phyloP scores from a whole-genome alignment of 2,329 filamentous ascomycete genomes.

The Ceratocystis papillata region DNA sequence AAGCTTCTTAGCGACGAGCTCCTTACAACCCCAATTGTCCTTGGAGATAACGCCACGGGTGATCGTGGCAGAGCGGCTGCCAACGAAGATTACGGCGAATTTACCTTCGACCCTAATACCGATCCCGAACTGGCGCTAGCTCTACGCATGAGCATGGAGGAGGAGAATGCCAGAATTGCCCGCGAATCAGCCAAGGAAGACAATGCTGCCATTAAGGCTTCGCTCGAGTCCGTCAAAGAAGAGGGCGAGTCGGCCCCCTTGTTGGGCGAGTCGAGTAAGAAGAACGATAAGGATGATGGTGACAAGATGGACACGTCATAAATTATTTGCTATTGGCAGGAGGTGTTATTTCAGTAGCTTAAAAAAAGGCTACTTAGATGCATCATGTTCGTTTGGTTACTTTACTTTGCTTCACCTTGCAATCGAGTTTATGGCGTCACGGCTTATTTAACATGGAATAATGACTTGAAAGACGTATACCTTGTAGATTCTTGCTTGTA shows the following conservation, averaged over 20 bases:
- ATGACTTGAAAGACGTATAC: background rate
- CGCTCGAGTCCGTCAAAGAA: slow-evolving; percentile 72
- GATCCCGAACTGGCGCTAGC: slow-evolving; percentile 92
- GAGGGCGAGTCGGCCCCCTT: slow-evolving; percentile 52
- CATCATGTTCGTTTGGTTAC: slow-evolving; percentile 12
- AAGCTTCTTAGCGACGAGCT: slow-evolving; percentile 90
- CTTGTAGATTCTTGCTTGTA: background rate
- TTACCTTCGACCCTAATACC: slow-evolving; percentile 69
- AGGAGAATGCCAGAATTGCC: slow-evolving; percentile 82
- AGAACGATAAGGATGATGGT: slow-evolving; percentile 40
- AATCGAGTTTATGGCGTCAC: slow-evolving; percentile 17
- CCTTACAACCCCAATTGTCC: slow-evolving; percentile 77
- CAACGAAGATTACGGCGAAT: slow-evolving; percentile 50
- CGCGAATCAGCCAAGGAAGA: slow-evolving; percentile 52
- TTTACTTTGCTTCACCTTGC: slow-evolving; percentile 19
- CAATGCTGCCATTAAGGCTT: slow-evolving; percentile 57
- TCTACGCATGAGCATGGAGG: slow-evolving; percentile 93
- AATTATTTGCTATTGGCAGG: slow-evolving; percentile 25
- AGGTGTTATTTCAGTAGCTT: background rate
- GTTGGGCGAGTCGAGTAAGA: slow-evolving; percentile 32
- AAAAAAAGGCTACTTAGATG: background rate
- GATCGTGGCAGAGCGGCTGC: slow-evolving; percentile 45
- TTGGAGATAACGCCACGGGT: slow-evolving; percentile 57
- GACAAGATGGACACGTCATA: slow-evolving; percentile 91
- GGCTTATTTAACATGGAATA: slow-evolving; percentile 14